Evolutionary conservation across 345 rosid species (phyloP).

Genomic region (Salix viminalis): DNA sequence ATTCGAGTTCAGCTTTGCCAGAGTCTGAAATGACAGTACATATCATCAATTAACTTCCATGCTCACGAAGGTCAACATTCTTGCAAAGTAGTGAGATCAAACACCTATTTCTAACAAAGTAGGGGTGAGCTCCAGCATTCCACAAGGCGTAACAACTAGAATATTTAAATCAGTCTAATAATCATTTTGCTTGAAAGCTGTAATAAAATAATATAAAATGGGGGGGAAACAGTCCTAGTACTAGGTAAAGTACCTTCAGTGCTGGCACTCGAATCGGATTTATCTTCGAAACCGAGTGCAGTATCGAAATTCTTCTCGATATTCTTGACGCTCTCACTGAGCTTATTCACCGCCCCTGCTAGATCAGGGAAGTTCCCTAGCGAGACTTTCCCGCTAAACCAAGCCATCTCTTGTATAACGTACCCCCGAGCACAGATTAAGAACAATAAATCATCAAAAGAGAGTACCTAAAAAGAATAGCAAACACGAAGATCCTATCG

Average conservation of each 20-base stretch:
- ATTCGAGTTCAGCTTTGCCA: constrained; percentile 32
- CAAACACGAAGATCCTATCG: not conserved
- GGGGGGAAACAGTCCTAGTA: not conserved
- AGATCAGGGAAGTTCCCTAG: constrained; percentile 93
- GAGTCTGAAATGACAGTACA: constrained; percentile 20
- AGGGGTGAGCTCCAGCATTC: not conserved
- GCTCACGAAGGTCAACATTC: not conserved
- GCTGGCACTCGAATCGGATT: constrained; percentile 45
- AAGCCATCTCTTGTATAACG: constrained; percentile 56
- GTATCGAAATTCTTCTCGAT: constrained; percentile 95
- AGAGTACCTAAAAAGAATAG: not conserved
- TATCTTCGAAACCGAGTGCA: constrained; percentile 93
- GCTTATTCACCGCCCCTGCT: constrained; percentile 95
- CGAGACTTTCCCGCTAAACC: constrained; percentile 90
- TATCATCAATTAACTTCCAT: not conserved
- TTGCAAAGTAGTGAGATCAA: not conserved
- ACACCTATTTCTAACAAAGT: not conserved
- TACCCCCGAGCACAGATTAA: not conserved
- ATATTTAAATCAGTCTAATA: not conserved
- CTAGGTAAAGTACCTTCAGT: constrained; percentile 50
- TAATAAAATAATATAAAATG: not conserved
- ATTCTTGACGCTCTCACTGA: constrained; percentile 98
- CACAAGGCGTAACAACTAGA: not conserved
- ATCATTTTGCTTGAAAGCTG: no score
- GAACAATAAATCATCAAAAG: not conserved